Conservation (phyloP, 2,329 filamentous ascomycete species). For the Aquanectria penicillioides region DNA sequence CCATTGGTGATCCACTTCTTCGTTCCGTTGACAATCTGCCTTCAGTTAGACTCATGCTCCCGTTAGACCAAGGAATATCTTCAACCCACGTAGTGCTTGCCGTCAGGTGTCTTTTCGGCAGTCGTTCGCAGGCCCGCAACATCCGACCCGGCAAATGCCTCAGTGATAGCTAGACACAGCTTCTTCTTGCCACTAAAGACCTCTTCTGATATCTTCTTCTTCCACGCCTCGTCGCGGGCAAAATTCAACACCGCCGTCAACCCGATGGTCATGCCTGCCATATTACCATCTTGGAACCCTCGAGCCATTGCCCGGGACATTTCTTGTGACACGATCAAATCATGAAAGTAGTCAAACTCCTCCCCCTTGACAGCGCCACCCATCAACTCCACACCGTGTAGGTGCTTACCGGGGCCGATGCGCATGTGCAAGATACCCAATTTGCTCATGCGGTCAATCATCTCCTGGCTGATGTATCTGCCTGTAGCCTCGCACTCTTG, state of each 20-base stretch:
- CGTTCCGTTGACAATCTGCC: constrained; percentile 70
- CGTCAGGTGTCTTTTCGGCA: constrained; percentile 78
- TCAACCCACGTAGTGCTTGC: constrained; percentile 72
- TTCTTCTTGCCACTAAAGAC: constrained; percentile 85
- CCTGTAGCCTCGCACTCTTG: constrained; percentile 80
- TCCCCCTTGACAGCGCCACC: constrained; percentile 77
- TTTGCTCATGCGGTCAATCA: constrained; percentile 83
- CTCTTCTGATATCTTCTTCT: constrained; percentile 74
- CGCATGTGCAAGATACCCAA: constrained; percentile 83
- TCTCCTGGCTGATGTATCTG: constrained; percentile 73
- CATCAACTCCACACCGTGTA: constrained; percentile 76
- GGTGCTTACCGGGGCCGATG: constrained; percentile 82
- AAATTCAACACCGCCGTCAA: constrained; percentile 84
- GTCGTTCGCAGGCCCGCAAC: constrained; percentile 84
- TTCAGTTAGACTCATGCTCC: not conserved
- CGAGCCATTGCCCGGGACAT: constrained; percentile 74
- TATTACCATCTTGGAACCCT: constrained; percentile 87
- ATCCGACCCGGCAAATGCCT: constrained; percentile 85
- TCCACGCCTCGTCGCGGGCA: constrained; percentile 73
- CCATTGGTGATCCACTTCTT: constrained; percentile 93
- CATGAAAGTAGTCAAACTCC: constrained; percentile 90
- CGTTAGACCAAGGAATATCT: constrained; percentile 5
- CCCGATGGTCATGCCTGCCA: constrained; percentile 87
- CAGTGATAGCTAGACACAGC: constrained; percentile 87
- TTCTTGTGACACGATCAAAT: constrained; percentile 81